Evolutionary conservation across 331 rosid species (phyloP).

Genomic region (Prunus yedoensis): DNA sequence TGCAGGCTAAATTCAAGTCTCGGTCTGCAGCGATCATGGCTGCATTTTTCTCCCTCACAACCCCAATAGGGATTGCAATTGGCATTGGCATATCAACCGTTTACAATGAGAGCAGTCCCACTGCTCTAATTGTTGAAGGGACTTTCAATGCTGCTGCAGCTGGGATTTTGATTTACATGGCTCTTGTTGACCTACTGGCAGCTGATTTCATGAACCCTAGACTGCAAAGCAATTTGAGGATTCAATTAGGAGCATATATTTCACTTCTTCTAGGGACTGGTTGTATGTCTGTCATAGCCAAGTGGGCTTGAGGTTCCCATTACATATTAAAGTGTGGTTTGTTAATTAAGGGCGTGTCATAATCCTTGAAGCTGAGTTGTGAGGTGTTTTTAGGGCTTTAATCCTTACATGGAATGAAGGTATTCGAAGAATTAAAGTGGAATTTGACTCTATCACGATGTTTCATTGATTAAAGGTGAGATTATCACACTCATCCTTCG

Average conservation of each 20-base stretch:
- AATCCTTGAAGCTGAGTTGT: too few relatives aligned
- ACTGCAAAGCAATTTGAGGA: conserved; percentile 47
- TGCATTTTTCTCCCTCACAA: conserved; percentile 61
- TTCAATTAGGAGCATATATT: conserved; percentile 50
- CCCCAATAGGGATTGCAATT: conserved; percentile 65
- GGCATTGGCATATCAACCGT: conserved; percentile 53
- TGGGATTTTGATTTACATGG: conserved; percentile 75
- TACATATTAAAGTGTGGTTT: too few relatives aligned
- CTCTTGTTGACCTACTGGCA: conserved; percentile 67
- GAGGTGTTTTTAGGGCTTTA: too few relatives aligned
- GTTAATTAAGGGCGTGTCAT: too few relatives aligned
- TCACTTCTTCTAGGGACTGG: conserved; percentile 73
- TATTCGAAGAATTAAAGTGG: too few relatives aligned
- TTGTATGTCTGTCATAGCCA: conserved; percentile 65
- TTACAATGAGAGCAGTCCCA: conserved; percentile 48
- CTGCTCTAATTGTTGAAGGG: conserved; percentile 60
- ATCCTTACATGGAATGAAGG: too few relatives aligned
- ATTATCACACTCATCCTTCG: too few relatives aligned
- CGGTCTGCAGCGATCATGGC: conserved; percentile 55
- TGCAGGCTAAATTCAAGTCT: conserved; percentile 37
- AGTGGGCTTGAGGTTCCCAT: conserved; percentile 48
- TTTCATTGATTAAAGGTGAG: too few relatives aligned
- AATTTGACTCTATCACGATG: too few relatives aligned
- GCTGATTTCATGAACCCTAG: conserved; percentile 72
- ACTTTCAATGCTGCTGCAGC: conserved; percentile 60